These are phyloP conservation scores for Phlebiopsis flavidoalba DNA, from an alignment of 768 basidiomycete genomes.

Conservation along the genomic window DNA sequence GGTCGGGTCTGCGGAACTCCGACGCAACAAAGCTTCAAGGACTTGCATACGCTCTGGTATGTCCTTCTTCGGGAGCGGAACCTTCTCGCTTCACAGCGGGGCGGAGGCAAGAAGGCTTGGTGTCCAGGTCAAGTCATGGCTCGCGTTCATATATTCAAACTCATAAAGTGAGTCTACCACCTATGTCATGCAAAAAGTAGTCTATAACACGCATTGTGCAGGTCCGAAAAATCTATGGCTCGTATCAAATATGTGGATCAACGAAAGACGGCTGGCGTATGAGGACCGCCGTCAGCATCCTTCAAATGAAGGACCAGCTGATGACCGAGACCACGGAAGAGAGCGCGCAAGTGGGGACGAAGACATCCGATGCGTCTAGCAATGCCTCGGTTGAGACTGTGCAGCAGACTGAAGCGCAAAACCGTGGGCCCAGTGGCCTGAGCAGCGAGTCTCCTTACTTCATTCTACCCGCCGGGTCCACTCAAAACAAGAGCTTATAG, in stretches of 20 bases:
- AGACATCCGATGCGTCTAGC: neutral
- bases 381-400: too few species aligned
- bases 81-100: conserved; percentile 79
- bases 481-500: too few species aligned
- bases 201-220: conserved; percentile 24
- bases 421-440: too few species aligned
- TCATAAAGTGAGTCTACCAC: neutral
- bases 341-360: neutral
- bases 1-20: conserved; percentile 82
- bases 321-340: conserved; percentile 2
- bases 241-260: conserved; percentile 89
- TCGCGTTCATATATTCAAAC: neutral
- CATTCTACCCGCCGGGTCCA: too few species aligned
- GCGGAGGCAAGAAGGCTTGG: conserved; percentile 71
- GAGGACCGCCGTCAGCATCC: conserved; percentile 50
- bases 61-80: conserved; percentile 85
- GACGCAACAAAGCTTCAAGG: conserved; percentile 88
- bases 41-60: conserved; percentile 95
- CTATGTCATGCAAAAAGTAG: neutral
- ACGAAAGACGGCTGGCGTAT: conserved; percentile 84
- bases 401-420: too few species aligned
- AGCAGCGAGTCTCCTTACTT: too few species aligned
- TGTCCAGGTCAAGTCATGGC: neutral
- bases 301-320: conserved; percentile 16
- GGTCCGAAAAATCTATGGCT: conserved; percentile 96